phyloP scores from a whole-genome alignment of 768 basidiomycete species.

The Lactarius evosmus region DNA sequence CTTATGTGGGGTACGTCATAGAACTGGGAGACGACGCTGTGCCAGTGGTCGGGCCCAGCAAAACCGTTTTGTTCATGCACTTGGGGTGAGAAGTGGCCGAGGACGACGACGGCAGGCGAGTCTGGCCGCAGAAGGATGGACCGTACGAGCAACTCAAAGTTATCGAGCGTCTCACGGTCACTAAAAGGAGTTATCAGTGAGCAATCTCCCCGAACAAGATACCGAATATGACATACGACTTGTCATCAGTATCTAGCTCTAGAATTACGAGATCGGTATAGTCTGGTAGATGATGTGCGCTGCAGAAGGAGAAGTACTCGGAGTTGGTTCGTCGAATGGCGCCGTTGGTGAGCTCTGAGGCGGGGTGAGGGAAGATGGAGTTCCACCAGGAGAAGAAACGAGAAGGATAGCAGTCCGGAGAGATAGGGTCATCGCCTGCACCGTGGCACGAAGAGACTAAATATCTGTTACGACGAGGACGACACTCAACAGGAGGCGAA shows the following conservation, averaged over 20 bases:
- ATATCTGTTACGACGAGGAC: constrained; percentile 18
- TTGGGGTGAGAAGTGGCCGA: constrained; percentile 95
- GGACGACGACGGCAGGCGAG: constrained; percentile 85
- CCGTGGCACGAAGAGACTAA: constrained; percentile 92
- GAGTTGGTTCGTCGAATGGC: constrained; percentile 91
- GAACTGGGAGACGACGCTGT: constrained; percentile 89
- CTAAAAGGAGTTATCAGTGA: constrained; percentile 38
- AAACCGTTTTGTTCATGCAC: constrained; percentile 75
- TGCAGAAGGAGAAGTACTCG: constrained; percentile 94
- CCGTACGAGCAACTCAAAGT: constrained; percentile 91
- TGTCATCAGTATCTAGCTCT: constrained; percentile 91
- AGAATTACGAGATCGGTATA: constrained; percentile 91
- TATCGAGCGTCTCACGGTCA: constrained; percentile 65
- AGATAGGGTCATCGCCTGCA: constrained; percentile 86
- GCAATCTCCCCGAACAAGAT: neutral
- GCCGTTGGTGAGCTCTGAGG: constrained; percentile 96
- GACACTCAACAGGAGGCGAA: neutral
- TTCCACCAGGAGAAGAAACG: constrained; percentile 98
- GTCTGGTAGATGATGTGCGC: constrained; percentile 90
- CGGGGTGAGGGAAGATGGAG: constrained; percentile 94
- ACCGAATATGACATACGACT: constrained; percentile 55
- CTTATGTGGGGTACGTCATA: constrained; percentile 94
- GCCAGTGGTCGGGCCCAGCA: constrained; percentile 86
- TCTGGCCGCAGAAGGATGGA: constrained; percentile 89
- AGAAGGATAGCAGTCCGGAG: constrained; percentile 85